Evolutionary conservation across 306 rosid species (phyloP).

Genomic region (Cucurbita pepo): DNA sequence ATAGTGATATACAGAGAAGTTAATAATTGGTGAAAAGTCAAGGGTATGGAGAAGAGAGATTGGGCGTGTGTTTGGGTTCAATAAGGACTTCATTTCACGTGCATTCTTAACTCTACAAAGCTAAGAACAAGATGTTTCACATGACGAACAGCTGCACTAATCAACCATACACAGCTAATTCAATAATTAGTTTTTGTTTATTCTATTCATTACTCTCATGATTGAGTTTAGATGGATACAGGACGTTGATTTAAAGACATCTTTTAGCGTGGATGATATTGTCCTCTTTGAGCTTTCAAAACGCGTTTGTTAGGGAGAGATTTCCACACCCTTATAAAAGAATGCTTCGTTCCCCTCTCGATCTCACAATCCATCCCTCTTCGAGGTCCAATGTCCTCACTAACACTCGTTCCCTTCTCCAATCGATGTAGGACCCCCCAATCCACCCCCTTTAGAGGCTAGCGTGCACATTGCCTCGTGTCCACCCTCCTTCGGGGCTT

Average conservation of each 20-base stretch:
- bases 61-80: neutral
- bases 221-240: neutral
- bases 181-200: neutral
- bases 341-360: too few species aligned
- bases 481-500: too few species aligned
- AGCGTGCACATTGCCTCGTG: too few species aligned
- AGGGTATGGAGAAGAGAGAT: neutral
- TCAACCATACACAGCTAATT: neutral
- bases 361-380: too few species aligned
- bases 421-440: too few species aligned
- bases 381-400: too few species aligned
- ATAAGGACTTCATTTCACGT: neutral
- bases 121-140: constrained; percentile 1
- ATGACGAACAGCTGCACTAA: neutral
- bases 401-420: too few species aligned
- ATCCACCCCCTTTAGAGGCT: too few species aligned
- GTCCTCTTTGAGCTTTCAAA: too few species aligned
- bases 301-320: too few species aligned
- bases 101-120: neutral
- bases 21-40: neutral
- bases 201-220: neutral
- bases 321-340: too few species aligned
- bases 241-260: neutral
- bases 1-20: neutral
- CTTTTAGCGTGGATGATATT: neutral